Conservation (phyloP, 2,329 filamentous ascomycete genomes). For the Seiridium cupressi region DNA sequence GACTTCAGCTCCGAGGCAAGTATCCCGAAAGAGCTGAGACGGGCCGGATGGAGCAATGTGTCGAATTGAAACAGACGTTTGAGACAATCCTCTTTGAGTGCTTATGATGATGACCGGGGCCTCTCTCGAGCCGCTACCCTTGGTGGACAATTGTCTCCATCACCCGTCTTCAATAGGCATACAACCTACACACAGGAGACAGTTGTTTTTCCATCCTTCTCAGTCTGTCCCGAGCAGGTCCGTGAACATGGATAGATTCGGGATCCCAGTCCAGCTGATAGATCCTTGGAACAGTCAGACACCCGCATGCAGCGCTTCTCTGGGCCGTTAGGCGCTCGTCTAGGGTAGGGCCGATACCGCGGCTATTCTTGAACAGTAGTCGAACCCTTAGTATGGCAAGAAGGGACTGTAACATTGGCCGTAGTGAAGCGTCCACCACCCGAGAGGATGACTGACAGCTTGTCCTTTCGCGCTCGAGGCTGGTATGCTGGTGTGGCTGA, state of each 20-base stretch:
- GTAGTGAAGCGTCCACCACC: not conserved
- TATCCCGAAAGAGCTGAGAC: not conserved
- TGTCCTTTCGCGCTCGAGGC: not conserved
- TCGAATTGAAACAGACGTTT: not conserved
- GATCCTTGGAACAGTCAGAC: not conserved
- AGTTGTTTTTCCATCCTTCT: not conserved
- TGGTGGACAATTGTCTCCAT: not conserved
- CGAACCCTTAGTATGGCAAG: not conserved
- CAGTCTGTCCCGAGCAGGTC: not conserved
- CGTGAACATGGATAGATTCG: not conserved
- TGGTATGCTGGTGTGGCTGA: not conserved
- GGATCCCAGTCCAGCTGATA: not conserved
- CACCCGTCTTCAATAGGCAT: too few species aligned
- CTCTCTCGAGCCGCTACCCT: not conserved
- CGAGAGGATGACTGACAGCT: not conserved
- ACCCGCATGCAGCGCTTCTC: not conserved
- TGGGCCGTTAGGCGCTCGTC: not conserved
- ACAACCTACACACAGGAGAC: not conserved
- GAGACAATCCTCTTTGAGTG: not conserved
- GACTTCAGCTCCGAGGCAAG: not conserved
- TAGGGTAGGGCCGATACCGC: not conserved
- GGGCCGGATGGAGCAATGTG: not conserved
- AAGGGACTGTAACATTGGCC: not conserved
- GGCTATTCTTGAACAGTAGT: not conserved
- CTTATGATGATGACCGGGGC: not conserved